Evolutionary conservation across 2,329 filamentous ascomycete species (phyloP).

Genomic region (Thielaviopsis cerberus): DNA sequence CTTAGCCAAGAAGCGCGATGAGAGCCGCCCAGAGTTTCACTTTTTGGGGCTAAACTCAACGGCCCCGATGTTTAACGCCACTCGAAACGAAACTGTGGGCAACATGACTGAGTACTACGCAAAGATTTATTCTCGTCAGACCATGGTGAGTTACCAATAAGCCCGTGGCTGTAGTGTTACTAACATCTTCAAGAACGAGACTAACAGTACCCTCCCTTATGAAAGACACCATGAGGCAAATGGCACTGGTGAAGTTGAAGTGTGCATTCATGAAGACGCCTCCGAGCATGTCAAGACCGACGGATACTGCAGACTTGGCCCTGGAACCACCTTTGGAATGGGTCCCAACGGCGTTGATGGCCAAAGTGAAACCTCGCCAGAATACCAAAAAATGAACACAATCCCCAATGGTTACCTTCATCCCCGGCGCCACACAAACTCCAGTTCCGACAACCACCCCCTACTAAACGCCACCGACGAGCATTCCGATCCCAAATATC

Average conservation of each 20-base stretch:
- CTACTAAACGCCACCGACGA: background rate
- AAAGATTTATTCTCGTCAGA: background rate
- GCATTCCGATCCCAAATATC: background rate
- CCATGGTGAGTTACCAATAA: background rate
- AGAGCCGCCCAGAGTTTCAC: background rate
- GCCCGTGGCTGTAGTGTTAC: background rate
- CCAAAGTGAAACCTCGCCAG: background rate
- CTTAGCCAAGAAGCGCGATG: background rate
- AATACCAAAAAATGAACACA: background rate
- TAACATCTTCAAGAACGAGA: background rate
- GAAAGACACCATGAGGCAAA: background rate
- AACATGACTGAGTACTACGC: background rate
- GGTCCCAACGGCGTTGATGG: background rate
- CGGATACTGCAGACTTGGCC: background rate
- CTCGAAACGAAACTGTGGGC: background rate
- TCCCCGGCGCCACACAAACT: background rate
- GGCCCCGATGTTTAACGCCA: background rate
- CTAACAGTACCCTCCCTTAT: background rate
- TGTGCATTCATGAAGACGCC: constrained; percentile 5
- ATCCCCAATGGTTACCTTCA: background rate
- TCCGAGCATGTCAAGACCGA: background rate
- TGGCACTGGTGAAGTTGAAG: background rate
- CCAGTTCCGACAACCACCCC: background rate
- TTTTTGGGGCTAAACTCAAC: background rate
- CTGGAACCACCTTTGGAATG: background rate